Evolutionary conservation across 345 rosid genomes (phyloP).

Genomic region (Murraya paniculata): DNA sequence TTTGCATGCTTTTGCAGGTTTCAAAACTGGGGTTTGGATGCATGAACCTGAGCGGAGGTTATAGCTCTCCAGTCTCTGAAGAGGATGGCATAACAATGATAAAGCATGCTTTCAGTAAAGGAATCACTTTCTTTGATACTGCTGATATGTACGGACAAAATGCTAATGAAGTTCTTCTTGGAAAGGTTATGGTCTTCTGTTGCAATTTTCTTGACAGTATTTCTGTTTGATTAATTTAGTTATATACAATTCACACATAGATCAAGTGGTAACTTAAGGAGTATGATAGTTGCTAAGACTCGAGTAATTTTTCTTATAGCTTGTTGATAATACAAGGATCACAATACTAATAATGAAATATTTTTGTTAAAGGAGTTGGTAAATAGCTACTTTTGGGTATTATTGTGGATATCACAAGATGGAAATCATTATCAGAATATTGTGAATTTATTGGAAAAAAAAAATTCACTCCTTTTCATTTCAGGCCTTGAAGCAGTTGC

Average conservation of each 20-base stretch:
- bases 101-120: slow-evolving; percentile 41
- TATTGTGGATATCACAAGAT: too few relatives aligned
- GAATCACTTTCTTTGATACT: slow-evolving; percentile 44
- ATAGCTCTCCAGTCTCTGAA: slow-evolving; percentile 42
- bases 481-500: slow-evolving; percentile 29
- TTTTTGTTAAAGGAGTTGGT: background rate
- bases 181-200: too few relatives aligned
- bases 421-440: background rate
- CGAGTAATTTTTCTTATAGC: background rate
- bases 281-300: background rate
- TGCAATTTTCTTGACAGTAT: too few relatives aligned
- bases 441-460: background rate
- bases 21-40: slow-evolving; percentile 51
- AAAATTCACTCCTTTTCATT: background rate
- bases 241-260: background rate
- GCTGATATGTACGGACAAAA: slow-evolving; percentile 29
- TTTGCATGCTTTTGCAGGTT: slow-evolving; percentile 20
- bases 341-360: background rate
- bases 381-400: background rate
- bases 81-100: slow-evolving; percentile 40
- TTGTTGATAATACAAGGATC: background rate
- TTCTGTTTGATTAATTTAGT: too few relatives aligned
- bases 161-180: slow-evolving; percentile 23
- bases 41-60: slow-evolving; percentile 39
- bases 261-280: background rate